Percentiles rank a stretch among this genome's conserved stretches.
Evolutionary conservation across 2,329 filamentous ascomycete species (phyloP).

Genomic region (Beauveria sp.): DNA sequence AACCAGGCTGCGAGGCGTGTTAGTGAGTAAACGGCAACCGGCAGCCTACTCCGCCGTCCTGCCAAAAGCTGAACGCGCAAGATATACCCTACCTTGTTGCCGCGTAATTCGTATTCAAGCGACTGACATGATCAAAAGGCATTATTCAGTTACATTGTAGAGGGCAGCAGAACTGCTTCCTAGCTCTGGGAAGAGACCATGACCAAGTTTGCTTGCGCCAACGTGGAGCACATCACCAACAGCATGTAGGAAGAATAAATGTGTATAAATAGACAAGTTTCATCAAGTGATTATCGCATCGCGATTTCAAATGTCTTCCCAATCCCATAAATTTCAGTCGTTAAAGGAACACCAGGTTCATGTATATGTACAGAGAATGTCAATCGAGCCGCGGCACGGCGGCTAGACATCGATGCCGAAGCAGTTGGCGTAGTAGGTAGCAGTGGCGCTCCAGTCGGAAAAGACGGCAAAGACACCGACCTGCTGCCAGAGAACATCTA

Average conservation of each 20-base stretch:
- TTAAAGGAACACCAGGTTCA: not conserved
- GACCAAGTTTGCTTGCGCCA: slow-evolving; percentile 15
- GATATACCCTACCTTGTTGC: too few species aligned
- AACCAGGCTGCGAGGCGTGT: not conserved
- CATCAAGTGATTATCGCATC: not conserved
- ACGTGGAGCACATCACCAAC: not conserved
- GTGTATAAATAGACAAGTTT: not conserved
- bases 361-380: not conserved
- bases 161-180: slow-evolving; percentile 8
- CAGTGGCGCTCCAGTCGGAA: slow-evolving; percentile 61
- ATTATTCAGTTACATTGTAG: slow-evolving; percentile 10
- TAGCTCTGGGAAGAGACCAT: slow-evolving; percentile 16
- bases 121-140: not conserved
- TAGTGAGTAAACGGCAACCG: not conserved
- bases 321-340: not conserved
- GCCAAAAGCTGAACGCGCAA: too few species aligned
- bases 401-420: slow-evolving; percentile 33
- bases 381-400: not conserved
- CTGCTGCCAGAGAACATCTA: slow-evolving; percentile 56
- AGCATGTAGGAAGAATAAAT: not conserved
- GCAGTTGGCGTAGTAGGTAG: slow-evolving; percentile 67
- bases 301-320: not conserved
- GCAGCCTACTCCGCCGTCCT: not conserved
- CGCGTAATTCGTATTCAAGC: too few species aligned
- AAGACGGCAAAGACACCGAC: slow-evolving; percentile 57